phyloP scores from a whole-genome alignment of 306 rosid genomes.

The Quillaja saponaria region DNA sequence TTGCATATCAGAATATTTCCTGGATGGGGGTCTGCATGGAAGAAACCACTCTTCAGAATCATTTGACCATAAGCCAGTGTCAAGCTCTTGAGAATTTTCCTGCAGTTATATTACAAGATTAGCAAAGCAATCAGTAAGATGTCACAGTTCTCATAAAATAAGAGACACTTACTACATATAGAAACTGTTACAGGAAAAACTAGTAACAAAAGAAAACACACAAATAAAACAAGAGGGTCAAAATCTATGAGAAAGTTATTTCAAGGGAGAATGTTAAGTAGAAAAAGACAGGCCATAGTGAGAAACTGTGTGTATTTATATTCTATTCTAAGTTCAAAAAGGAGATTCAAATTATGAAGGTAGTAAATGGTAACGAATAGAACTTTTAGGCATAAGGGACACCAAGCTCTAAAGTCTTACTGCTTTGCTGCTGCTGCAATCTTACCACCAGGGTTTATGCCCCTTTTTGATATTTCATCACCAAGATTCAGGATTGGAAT shows the following conservation, averaged over 20 bases:
- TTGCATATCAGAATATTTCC: constrained; percentile 91
- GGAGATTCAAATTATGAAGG: constrained; percentile 4
- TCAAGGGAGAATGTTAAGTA: neutral
- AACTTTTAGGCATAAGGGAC: constrained; percentile 13
- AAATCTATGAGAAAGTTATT: too few relatives aligned
- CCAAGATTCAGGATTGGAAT: constrained; percentile 90
- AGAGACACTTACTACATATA: neutral
- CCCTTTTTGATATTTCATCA: constrained; percentile 87
- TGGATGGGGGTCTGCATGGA: constrained; percentile 99
- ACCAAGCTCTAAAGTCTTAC: constrained; percentile 44
- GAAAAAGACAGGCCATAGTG: neutral
- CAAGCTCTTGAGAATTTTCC: constrained; percentile 92
- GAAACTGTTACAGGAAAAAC: neutral
- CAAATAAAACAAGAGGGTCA: too few relatives aligned
- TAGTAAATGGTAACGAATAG: constrained; percentile 7
- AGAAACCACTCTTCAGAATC: constrained; percentile 93
- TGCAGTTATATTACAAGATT: constrained; percentile 42
- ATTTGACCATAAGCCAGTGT: constrained; percentile 98
- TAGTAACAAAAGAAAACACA: neutral
- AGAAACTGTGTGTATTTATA: too few relatives aligned
- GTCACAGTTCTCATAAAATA: neutral
- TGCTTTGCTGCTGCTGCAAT: constrained; percentile 77
- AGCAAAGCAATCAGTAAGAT: neutral
- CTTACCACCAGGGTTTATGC: constrained; percentile 75
- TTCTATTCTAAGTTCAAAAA: neutral